Evolutionary conservation across 306 rosid species (phyloP), one percentile per base, ranked within the genome.

Genomic region (Cicer judaicum): DNA sequence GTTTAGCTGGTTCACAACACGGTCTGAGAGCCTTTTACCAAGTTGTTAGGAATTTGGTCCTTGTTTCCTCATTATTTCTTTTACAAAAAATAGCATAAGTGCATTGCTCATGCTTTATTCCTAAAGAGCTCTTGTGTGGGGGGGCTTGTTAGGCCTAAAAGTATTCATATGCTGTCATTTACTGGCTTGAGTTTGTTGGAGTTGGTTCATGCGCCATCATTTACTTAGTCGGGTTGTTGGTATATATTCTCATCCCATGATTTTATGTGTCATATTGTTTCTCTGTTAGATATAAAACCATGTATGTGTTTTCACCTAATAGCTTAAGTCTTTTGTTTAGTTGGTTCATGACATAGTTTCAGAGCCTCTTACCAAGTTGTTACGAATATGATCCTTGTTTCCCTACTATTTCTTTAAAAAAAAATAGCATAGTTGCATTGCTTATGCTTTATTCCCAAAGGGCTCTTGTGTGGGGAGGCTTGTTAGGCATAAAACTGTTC

Each of bases 131-230:
- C 63, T 42, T 21, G 14, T n/a, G 14, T 11, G 42, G 40, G 10
- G 44, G 10, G 7, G 15, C 0, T 8, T 64, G 44, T 52, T 52
- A 41, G 38, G 7, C 47, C 43, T 54, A 42, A 53, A 50, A 64
- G 14, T 21, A 75, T 75, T 75, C 46, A 10, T 19, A 64, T 75
- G 66, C 16, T 41, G 12, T 21, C 56, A 64, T 8, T 49, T n/a
- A 3, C 24, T 18, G 10, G n/a, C 65, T 41, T 64, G 6, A 39
- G 41, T 13, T 16, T 64, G 41, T 52, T 21, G 36, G 39, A 47
- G 49, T 38, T 75, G 79, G 72, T 50, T 75, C 44, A 13, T 64
- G 5, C 34, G 39, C 44, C 72, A 41, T 73, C 6, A 38, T 61
- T 60, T 64, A 19, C 13, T 56, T 63, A 29, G 46, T 41, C n/a